Evolutionary conservation across 2,329 filamentous ascomycete species (phyloP).

Genomic region (Venturia nashicola): DNA sequence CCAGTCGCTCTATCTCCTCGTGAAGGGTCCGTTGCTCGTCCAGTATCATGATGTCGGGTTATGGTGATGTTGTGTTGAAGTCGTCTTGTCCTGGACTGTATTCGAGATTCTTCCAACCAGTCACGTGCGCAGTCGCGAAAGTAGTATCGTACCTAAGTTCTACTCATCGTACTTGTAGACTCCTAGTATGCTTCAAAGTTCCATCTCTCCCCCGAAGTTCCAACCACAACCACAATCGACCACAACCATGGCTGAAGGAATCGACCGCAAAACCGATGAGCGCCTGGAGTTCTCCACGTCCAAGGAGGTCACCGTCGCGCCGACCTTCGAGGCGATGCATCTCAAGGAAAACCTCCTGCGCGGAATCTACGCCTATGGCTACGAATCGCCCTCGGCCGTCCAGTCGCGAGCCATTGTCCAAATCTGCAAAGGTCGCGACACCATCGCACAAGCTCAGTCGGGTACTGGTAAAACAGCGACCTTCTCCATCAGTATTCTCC

Average conservation of each 20-base stretch:
- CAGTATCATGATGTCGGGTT: conserved; percentile 49
- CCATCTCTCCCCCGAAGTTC: neutral
- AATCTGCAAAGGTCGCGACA: conserved; percentile 97
- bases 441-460: conserved; percentile 94
- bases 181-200: too few relatives aligned
- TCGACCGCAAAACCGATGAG: conserved; percentile 90
- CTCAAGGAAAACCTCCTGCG: conserved; percentile 94
- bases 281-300: conserved; percentile 97
- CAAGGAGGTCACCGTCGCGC: conserved; percentile 91
- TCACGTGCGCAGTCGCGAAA: neutral
- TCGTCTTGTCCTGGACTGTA: neutral
- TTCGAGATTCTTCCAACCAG: neutral
- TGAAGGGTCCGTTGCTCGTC: conserved; percentile 92
- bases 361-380: conserved; percentile 96
- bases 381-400: conserved; percentile 94
- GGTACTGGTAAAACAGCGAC: conserved; percentile 95
- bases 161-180: too few relatives aligned
- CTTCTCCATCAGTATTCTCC: conserved; percentile 91
- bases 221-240: neutral
- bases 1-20: conserved; percentile 90
- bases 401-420: conserved; percentile 98
- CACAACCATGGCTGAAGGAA: conserved; percentile 72
- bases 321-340: conserved; percentile 75
- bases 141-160: too few relatives aligned
- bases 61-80: neutral